Conservation (phyloP, 768 basidiomycete species). For the Leccinum rimulosum region DNA sequence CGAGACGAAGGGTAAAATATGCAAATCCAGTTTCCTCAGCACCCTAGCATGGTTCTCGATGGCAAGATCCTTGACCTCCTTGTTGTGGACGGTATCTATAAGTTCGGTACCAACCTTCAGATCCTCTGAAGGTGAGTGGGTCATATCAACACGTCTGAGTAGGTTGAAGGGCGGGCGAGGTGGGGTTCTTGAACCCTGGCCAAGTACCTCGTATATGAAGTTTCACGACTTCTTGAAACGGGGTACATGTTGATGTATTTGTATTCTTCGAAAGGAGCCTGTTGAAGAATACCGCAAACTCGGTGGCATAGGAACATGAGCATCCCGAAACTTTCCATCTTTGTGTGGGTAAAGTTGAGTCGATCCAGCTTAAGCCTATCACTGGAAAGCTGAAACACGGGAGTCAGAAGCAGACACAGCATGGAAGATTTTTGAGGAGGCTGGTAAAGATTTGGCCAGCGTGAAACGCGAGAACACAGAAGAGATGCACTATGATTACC, state of each 20-base stretch:
- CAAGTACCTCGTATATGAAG: not conserved
- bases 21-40: not conserved
- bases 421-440: not conserved
- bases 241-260: not conserved
- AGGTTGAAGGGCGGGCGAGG: not conserved
- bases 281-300: not conserved
- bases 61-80: not conserved
- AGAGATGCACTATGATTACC: too few species aligned
- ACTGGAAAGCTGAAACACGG: not conserved
- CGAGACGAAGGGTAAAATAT: not conserved
- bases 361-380: not conserved
- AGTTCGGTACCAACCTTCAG: not conserved
- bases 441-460: not conserved
- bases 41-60: not conserved
- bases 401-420: not conserved
- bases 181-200: not conserved
- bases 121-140: not conserved
- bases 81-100: slow-evolving; percentile 13
- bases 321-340: not conserved
- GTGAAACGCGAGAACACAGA: too few species aligned
- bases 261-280: not conserved
- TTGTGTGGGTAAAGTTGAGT: not conserved
- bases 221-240: not conserved
- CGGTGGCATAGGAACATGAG: not conserved
- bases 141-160: slow-evolving; percentile 3